Evolutionary conservation across 192 early-diverging fungal species (phyloP), one percentile per base, ranked within the genome.

Genomic region (Coemansia sp.): DNA sequence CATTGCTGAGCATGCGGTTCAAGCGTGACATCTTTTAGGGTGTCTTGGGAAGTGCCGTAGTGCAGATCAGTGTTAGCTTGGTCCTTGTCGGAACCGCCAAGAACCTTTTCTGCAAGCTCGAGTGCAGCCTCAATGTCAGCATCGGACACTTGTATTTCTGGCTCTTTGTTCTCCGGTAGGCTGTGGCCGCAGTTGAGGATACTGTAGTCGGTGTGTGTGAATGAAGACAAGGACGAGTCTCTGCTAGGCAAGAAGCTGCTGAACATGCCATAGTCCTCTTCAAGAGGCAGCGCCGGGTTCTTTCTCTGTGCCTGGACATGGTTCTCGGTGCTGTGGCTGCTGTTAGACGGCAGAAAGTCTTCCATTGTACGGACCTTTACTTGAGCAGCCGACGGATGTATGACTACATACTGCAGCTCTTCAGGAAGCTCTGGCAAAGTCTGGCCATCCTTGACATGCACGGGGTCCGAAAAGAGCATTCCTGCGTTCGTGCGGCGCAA

Each of bases 401-500:
- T 67, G 34, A 74, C 68, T 16, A 83, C 68, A 63, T 77, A 83
- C 36, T 83, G 68, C 43, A 83, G 65, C 14, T 71, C 80, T 0
- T 77, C 80, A 33, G 80, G 80, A 16, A 77, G 64, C 6, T 77
- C 80, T 5, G 80, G 80, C 6, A 83, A 66, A 12, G 43, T 7
- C 52, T 83, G 71, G 7, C 56, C 55, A 21, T 59, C 34, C 10
- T 75, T 56, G 35, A 77, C 66, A 30, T 59, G 73, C 5, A 77
- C 65, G 3, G 80, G 80, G 66, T 83, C 80, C 1, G 80, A 83
- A 53, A 83, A 83, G 20, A 83, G 71, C 67, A 74, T 51, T 9
- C 74, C 71, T 3, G 69, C 51, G 18, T 63, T 53, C 9, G 75
- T 74, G 53, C 75, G 80, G 15, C 80, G 71, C 45, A 83, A 57